Base-by-base conservation (phyloP, 805 yeast genomes). In the Limtongia smithiae region DNA sequence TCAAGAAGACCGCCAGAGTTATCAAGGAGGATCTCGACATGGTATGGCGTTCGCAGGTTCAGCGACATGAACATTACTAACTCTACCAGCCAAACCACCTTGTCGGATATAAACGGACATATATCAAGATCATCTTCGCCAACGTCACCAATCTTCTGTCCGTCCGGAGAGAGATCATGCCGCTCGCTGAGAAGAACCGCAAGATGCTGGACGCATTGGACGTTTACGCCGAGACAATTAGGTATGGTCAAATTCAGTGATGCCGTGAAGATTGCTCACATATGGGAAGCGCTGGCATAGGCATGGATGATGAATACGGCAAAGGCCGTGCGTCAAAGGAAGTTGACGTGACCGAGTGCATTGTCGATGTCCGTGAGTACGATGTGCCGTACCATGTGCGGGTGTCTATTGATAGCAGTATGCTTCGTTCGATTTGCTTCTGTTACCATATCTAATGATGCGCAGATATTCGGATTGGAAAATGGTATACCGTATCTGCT, bases 331-430 rank as follows among this genome's bases (percentile, higher is more conserved):
- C 48, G 3, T 36, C 47, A 20, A 34, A 40, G 8, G 55, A 62
- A 12, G 63, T 65, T 7, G 85, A 82, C 53, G 84, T 90, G 3
- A 72, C 81, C 31, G 74, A 74, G 39, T 66, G 63, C 41, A 78
- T 93, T 14, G 82, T 81, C 46, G 97, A 91, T 60, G 77, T 93
- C 28, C 74, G 91, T 58, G 99, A 93, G 65, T 89, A 86, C 59
- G 99, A 93, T 65, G 97, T 93, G 3, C 98, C 98, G 0, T 93
- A 86, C 62, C 96, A 90, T 64, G 96, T 90, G 2, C 78, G 99
- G 53, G 97, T 93, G 0, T 81, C 96, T n/a, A 93, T 94, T 22
- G 98, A 94, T 66, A 76, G 78, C 50, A 75, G 62, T 59, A 41
- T 28, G 53, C 21, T 9, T 34, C 5, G 2, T 22, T 15, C 5